Evolutionary conservation across 1,284 basidiomycete species (phyloP).

Genomic region (Irpex rosettiformis): DNA sequence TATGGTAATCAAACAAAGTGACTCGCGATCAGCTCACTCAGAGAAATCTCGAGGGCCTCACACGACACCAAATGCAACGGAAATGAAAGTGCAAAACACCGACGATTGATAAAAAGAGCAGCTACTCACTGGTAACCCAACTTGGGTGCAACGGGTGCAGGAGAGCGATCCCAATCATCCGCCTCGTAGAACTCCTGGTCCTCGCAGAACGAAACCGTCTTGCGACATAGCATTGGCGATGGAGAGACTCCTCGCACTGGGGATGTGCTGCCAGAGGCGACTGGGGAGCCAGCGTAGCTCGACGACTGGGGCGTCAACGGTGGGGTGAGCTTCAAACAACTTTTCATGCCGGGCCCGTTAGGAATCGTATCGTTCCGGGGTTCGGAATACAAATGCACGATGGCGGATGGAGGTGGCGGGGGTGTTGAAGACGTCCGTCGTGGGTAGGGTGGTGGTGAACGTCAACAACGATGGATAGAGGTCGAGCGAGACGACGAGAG

Average conservation of each 20-base stretch:
- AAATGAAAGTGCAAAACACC: neutral
- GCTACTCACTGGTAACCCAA: conserved; percentile 10
- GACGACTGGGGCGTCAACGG: conserved; percentile 9
- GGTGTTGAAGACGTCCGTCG: neutral
- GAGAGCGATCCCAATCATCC: conserved; percentile 30
- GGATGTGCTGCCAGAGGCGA: conserved; percentile 9
- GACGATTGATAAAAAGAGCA: neutral
- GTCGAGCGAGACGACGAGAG: conserved; percentile 1
- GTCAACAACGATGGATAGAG: neutral
- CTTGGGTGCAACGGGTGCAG: conserved; percentile 25
- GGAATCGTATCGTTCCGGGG: neutral
- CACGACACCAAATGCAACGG: conserved; percentile 2
- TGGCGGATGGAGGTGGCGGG: neutral
- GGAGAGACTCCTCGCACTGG: neutral
- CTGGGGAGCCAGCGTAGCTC: conserved; percentile 8
- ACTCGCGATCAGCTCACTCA: conserved; percentile 1
- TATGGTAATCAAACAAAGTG: conserved; percentile 9
- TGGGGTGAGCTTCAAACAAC: conserved; percentile 13
- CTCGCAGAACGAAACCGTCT: conserved; percentile 25
- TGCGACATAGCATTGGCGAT: conserved; percentile 12
- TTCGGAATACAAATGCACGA: neutral
- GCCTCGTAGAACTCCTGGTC: conserved; percentile 24
- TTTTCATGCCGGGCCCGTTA: conserved; percentile 10
- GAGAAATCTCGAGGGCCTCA: conserved; percentile 1
- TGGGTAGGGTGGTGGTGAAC: neutral